These are phyloP conservation scores for Trifolium fragiferum DNA, from an alignment of 306 rosid species.

Conservation along the genomic window DNA sequence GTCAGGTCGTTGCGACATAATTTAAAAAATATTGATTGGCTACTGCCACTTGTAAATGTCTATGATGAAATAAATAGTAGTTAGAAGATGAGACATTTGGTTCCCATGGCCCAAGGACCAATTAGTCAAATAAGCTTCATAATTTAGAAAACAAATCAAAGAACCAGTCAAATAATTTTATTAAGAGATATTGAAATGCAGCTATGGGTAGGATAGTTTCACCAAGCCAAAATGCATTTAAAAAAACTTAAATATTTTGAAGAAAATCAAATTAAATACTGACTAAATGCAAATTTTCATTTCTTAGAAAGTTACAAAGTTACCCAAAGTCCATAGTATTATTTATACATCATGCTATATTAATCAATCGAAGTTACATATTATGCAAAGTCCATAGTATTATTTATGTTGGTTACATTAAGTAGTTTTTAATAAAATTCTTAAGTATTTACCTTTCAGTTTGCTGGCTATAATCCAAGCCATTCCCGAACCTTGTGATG, in stretches of 20 bases:
- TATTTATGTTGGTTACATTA: no score
- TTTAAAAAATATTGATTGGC: constrained; percentile 26
- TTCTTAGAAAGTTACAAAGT: not conserved
- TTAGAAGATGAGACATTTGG: constrained; percentile 26
- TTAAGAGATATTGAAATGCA: not conserved
- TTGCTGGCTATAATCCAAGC: no score
- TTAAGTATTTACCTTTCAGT: no score
- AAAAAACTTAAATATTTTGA: constrained; percentile 21
- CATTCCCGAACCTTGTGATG: no score
- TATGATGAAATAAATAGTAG: not conserved
- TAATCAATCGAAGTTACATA: no score
- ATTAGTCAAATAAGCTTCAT: constrained; percentile 9
- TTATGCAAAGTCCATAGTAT: no score
- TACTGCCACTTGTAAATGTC: constrained; percentile 25
- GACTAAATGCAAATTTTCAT: constrained; percentile 6
- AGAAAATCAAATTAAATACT: constrained; percentile 25
- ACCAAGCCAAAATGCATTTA: constrained; percentile 26
- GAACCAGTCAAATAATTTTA: not conserved
- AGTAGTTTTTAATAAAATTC: no score
- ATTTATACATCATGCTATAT: constrained; percentile 10
- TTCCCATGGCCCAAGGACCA: constrained; percentile 19
- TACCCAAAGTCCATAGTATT: constrained; percentile 23
- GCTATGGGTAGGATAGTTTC: not conserved
- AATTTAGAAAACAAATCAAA: not conserved
- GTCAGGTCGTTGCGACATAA: not conserved